phyloP scores from a whole-genome alignment of 495 filamentous ascomycete genomes.

The Penicillium angulare region DNA sequence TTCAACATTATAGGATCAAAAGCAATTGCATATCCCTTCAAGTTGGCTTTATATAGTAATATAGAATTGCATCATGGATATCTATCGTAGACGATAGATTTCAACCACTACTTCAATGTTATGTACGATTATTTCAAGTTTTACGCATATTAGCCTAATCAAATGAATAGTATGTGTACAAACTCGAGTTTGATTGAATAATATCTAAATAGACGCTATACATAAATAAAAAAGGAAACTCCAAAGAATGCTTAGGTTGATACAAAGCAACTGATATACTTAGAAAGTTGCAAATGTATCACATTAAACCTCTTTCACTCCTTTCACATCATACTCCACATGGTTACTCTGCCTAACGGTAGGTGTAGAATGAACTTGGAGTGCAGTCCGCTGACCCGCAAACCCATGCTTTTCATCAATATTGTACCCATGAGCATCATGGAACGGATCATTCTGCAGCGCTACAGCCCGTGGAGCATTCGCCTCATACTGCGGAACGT shows the following conservation, averaged over 20 bases:
- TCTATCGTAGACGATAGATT: too few relatives aligned
- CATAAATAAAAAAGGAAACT: too few relatives aligned
- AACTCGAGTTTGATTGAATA: too few relatives aligned
- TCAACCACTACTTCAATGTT: too few relatives aligned
- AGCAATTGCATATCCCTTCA: background rate
- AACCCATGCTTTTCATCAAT: conserved; percentile 32
- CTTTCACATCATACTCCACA: conserved; percentile 39
- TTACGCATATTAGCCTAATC: too few relatives aligned
- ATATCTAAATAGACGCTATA: too few relatives aligned
- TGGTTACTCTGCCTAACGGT: conserved; percentile 35
- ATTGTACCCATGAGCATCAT: background rate
- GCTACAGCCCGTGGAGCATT: conserved; percentile 3
- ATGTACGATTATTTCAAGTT: too few relatives aligned
- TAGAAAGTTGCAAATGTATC: background rate
- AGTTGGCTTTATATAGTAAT: too few relatives aligned
- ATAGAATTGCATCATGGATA: too few relatives aligned
- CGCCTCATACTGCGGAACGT: conserved; percentile 30
- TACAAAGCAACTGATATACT: background rate
- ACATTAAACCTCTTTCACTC: conserved; percentile 13
- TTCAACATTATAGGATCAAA: background rate
- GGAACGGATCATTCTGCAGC: conserved; percentile 1
- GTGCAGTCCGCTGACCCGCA: conserved; percentile 40
- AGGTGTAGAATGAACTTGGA: conserved; percentile 23
- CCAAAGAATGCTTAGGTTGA: background rate
- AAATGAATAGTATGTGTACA: too few relatives aligned